phyloP scores from a whole-genome alignment of 1,284 basidiomycete species.

The Ganoderma lucidum region DNA sequence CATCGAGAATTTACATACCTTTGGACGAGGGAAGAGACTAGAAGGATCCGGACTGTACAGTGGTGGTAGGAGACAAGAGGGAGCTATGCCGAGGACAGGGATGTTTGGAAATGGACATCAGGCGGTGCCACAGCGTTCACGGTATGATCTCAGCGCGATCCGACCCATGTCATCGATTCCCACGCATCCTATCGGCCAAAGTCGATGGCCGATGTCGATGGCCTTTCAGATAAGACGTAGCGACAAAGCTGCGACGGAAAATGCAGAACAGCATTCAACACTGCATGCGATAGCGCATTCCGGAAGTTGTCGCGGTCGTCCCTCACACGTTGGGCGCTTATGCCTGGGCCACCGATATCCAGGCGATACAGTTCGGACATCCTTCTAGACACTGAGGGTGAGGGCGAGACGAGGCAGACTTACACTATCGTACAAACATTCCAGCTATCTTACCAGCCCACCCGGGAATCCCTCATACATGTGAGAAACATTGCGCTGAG shows the following conservation, averaged over 20 bases:
- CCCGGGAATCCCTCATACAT: constrained; percentile 32
- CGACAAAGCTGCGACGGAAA: neutral
- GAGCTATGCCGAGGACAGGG: constrained; percentile 6
- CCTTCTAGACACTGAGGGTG: constrained; percentile 33
- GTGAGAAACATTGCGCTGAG: neutral
- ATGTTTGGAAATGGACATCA: neutral
- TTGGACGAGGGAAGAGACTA: neutral
- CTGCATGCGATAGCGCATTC: neutral
- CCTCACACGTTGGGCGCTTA: neutral
- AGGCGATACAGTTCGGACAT: too few relatives aligned
- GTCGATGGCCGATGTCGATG: too few relatives aligned
- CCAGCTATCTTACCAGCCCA: neutral
- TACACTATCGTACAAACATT: neutral
- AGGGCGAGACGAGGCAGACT: too few relatives aligned
- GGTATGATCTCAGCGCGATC: neutral
- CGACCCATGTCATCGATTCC: constrained; percentile 4
- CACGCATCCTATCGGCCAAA: constrained; percentile 1
- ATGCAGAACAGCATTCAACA: neutral
- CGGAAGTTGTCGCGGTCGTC: neutral
- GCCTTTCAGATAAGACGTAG: neutral
- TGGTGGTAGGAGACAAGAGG: constrained; percentile 15
- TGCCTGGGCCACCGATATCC: too few relatives aligned
- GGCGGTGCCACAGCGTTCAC: constrained; percentile 3
- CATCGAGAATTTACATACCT: neutral
- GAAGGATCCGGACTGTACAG: neutral